Conservation (phyloP, 495 filamentous ascomycete species). For the Penicillium silybi region DNA sequence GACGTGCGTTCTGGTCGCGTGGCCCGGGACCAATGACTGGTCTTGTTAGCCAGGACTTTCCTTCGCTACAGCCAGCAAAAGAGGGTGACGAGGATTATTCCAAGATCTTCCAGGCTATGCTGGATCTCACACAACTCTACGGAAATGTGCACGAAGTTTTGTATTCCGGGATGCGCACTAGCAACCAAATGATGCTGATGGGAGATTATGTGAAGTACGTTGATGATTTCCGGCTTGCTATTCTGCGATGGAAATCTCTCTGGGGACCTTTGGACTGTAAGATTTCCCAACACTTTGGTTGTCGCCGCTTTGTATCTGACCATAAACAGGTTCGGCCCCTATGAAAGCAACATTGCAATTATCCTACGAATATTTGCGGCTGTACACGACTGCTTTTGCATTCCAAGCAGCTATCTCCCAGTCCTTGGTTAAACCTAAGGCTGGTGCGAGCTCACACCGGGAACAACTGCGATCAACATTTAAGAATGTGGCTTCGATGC, state of each 20-base stretch:
- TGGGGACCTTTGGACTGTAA: conserved; percentile 58
- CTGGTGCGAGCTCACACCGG: conserved; percentile 31
- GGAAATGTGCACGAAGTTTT: conserved; percentile 64
- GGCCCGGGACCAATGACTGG: conserved; percentile 61
- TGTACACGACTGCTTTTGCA: conserved; percentile 65
- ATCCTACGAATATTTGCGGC: conserved; percentile 59
- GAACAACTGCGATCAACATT: conserved; percentile 45
- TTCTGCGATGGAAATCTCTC: conserved; percentile 58
- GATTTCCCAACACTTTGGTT: conserved; percentile 4
- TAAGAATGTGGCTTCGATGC: conserved; percentile 52
- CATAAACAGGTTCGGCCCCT: conserved; percentile 46
- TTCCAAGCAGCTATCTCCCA: conserved; percentile 64
- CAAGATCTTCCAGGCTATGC: conserved; percentile 57
- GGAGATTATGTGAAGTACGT: conserved; percentile 65
- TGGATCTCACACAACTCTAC: conserved; percentile 64
- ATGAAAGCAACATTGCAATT: conserved; percentile 56
- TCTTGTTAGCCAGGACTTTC: conserved; percentile 57
- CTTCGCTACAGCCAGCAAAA: conserved; percentile 49
- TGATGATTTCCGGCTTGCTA: conserved; percentile 60
- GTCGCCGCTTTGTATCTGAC: conserved; percentile 9
- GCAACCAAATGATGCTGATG: conserved; percentile 61
- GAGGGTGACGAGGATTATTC: conserved; percentile 59
- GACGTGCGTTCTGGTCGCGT: conserved; percentile 62
- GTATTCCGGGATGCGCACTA: conserved; percentile 60
- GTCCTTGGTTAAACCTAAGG: conserved; percentile 44